Evolutionary conservation across 148 eudicot genomes (phyloP).

Genomic region (Beta vulgaris): DNA sequence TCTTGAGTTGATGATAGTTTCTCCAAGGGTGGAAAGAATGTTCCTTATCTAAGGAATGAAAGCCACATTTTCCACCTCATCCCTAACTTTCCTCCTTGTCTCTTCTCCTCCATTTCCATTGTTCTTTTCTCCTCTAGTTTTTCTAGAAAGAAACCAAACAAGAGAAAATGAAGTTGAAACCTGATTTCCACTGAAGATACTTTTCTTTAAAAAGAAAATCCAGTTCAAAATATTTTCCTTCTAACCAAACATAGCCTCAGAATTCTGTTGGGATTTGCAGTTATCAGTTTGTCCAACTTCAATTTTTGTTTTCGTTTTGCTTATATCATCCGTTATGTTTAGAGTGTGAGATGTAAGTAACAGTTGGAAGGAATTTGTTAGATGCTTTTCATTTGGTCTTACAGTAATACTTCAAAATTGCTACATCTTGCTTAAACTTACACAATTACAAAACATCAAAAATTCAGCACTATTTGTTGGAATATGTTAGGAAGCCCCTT

Average conservation of each 20-base stretch:
- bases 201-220: not conserved
- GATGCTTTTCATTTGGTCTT: not conserved
- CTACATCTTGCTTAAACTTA: not conserved
- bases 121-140: not conserved
- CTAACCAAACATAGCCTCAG: not conserved
- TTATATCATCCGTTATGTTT: not conserved
- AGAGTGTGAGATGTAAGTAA: not conserved
- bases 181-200: not conserved
- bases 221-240: not conserved
- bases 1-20: too few species aligned
- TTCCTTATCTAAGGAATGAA: too few species aligned
- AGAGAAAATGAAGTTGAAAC: not conserved
- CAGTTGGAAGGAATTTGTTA: not conserved
- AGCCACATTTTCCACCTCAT: not conserved
- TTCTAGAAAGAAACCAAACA: not conserved
- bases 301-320: not conserved
- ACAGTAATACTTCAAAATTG: not conserved
- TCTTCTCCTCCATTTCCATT: not conserved
- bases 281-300: not conserved
- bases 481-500: too few species aligned
- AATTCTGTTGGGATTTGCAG: not conserved
- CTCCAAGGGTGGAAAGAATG: too few species aligned
- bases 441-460: too few species aligned
- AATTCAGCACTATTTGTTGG: too few species aligned
- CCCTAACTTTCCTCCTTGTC: not conserved